These are phyloP conservation scores for Rubia yunnanensis DNA, from an alignment of 257 asterid genomes.

Conservation along the genomic window DNA sequence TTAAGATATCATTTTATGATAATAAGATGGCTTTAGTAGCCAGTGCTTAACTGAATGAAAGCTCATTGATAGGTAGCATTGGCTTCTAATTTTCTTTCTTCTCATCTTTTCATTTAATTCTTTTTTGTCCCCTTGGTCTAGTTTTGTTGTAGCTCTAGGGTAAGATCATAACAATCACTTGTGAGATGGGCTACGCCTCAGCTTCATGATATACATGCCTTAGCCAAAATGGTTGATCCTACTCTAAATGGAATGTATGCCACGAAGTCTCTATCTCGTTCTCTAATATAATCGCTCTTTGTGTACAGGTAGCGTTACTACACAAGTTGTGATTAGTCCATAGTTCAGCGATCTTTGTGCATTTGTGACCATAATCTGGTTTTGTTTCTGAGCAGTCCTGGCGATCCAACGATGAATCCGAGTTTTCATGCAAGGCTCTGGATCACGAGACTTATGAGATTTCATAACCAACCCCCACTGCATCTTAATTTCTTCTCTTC, in stretches of 20 bases:
- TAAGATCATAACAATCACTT: constrained; percentile 85
- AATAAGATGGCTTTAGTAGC: no score
- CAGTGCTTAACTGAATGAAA: no score
- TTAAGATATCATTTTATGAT: no score
- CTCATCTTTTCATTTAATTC: background rate
- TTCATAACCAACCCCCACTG: constrained; percentile 23
- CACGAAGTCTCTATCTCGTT: constrained; percentile 92
- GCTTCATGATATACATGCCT: constrained; percentile 94
- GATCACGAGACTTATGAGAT: constrained; percentile 57
- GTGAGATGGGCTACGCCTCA: constrained; percentile 99
- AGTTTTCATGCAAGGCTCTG: constrained; percentile 60
- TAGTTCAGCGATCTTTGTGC: no score
- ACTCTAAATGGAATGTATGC: constrained; percentile 91
- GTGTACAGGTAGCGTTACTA: constrained; percentile 75
- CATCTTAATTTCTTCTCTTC: constrained; percentile 42
- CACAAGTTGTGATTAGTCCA: background rate
- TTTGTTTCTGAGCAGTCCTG: constrained; percentile 41
- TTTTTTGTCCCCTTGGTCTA: background rate
- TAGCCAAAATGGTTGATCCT: constrained; percentile 95
- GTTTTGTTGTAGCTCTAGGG: constrained; percentile 50
- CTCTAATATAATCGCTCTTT: constrained; percentile 81
- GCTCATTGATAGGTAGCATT: constrained; percentile 98
- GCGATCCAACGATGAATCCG: constrained; percentile 66
- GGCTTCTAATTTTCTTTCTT: constrained; percentile 4
- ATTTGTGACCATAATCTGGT: background rate